Base-by-base conservation (phyloP, 2,329 filamentous ascomycete genomes). In the Beauveria bassiana region DNA sequence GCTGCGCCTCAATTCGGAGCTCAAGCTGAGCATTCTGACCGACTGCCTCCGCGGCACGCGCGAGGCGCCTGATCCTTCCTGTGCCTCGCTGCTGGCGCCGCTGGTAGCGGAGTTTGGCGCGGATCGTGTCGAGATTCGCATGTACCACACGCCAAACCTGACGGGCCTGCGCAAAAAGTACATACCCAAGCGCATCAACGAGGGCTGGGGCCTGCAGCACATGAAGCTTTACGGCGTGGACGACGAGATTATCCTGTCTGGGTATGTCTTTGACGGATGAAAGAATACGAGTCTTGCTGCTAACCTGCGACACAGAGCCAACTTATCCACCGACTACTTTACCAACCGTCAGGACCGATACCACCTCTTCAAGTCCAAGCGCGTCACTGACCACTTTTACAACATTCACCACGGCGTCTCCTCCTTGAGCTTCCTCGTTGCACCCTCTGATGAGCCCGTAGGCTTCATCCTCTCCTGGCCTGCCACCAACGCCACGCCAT, bases 141-240 rank as follows among this genome's bases (percentile, higher is more conserved):
- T 99, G 92, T 99, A 96, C 71, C 95, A 99, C 74, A 99, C 95
- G 1, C 95, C 95, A 0, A 99, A 99, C 70, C 76, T 99, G 65
- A 96, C 90, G 3, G 95, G 95, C 0, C 68, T 96, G 62, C 85
- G 88, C 56, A 98, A 98, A 76, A 86, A 87, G 69, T 79, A 90
- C 66, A 85, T 98, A 2, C 95, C 95, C 0, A 90, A 86, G 70
- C 83, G 95, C 22, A 93, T 99, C 72, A 99, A 99, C 68, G 95
- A 99, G 76, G 95, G 95, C 20, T 99, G 95, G 95, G 95, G 95
- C 1, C 76, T 99, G 64, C 95, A 99, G 72, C 95, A 99, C 71
- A 99, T 99, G 93, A 99, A 99, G 80, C 80, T 99, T 0, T 99
- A 99, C 68, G 95, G 95, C 0, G 79, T 96, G 24, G 95, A 99